Evolutionary conservation across 352 stramenopile species (phyloP), one percentile per base, ranked within the genome.

Genomic region (Phytophthora pini): DNA sequence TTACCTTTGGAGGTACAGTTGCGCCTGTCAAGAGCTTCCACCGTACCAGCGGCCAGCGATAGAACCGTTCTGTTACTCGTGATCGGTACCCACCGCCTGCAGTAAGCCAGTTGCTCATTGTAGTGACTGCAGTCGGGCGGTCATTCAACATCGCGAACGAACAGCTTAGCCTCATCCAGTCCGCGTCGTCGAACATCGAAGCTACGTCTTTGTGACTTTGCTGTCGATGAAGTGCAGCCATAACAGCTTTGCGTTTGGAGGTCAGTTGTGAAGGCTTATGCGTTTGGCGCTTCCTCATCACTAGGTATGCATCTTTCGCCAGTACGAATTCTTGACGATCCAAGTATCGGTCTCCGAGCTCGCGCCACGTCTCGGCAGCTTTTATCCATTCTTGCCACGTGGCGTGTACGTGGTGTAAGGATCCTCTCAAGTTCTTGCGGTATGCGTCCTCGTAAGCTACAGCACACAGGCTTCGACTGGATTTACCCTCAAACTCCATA

Each of bases 381-480:
- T 81, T 79, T 38, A 91, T 71, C 77, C 82, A 93, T 12, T 87
- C 72, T 22, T 82, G 68, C 81, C 79, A 90, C n/a, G 78, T 82
- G 4, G 9, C 44, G 39, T 60, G 61, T 12, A 64, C 48, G 17
- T 49, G 29, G n/a, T 74, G 46, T 31, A 27, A 22, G 8, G 41
- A 32, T 22, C 67, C 61, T 26, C 54, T 62, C 12, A 65, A 54
- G 17, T 48, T 70, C 15, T 73, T 86, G 29, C 80, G 81, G 36
- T 88, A 90, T 4, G 82, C 77, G 50, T 91, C 84, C 40, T 93
- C 84, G 50, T 87, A 93, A 8, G 84, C 84, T 26, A 91, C 77
- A 0, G 71, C 56, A 31, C 79, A 88, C 7, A 91, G 65, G 31
- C 66, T 65, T 26, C 66, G 58, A 61, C 60, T 70, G 7, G 61